These are phyloP conservation scores for Trichoderma harzianum DNA, from an alignment of 2,329 filamentous ascomycete genomes.

Conservation along the genomic window DNA sequence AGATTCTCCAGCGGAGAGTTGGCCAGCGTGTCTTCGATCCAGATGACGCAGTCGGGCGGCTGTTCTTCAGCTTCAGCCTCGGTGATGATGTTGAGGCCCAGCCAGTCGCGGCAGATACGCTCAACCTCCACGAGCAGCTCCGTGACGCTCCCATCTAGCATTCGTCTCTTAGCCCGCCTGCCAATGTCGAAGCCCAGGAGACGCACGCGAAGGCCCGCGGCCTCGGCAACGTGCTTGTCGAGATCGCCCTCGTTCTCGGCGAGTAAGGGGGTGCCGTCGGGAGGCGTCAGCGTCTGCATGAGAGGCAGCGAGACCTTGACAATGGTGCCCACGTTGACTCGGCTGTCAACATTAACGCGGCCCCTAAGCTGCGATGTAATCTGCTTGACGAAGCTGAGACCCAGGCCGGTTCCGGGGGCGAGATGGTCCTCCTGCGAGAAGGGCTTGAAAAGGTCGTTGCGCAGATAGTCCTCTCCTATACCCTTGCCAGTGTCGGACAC, in stretches of 20 bases:
- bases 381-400: conserved; percentile 60
- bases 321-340: conserved; percentile 35
- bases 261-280: neutral
- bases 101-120: conserved; percentile 32
- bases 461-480: conserved; percentile 61
- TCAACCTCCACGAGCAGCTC: neutral
- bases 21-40: conserved; percentile 12
- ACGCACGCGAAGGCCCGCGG: conserved; percentile 32
- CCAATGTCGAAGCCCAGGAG: conserved; percentile 24
- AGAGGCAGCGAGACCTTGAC: conserved; percentile 35
- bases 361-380: conserved; percentile 59
- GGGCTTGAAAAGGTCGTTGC: conserved; percentile 58
- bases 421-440: conserved; percentile 63
- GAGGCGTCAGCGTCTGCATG: neutral
- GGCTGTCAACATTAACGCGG: conserved; percentile 53
- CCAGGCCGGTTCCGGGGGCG: conserved; percentile 60
- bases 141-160: conserved; percentile 3
- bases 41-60: conserved; percentile 28
- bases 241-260: conserved; percentile 29
- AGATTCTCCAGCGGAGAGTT: neutral
- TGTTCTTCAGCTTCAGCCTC: conserved; percentile 14
- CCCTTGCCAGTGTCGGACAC: conserved; percentile 65
- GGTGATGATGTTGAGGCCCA: conserved; percentile 30
- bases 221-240: conserved; percentile 26
- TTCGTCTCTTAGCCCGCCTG: neutral